Base-by-base conservation (phyloP, 2,329 filamentous ascomycete genomes). In the Leptodontidium sp. region DNA sequence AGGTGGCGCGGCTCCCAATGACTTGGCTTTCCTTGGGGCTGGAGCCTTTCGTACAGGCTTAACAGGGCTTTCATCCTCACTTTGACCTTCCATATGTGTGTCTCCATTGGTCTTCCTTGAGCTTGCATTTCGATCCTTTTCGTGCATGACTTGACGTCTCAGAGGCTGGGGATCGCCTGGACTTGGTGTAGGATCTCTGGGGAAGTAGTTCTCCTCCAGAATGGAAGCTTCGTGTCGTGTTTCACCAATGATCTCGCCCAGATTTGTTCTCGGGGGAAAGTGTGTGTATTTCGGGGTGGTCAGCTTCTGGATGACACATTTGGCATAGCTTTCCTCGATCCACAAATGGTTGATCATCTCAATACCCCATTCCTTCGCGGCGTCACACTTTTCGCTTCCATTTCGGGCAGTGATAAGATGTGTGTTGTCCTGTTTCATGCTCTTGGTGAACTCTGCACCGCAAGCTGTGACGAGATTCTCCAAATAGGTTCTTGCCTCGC, bases 291-390 rank as follows among this genome's bases (percentile, higher is more conserved):
- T 90, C 9, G 87, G 84, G 63, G 92, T 88, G 4, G 91, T 91
- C 26, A 94, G 82, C 0, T 88, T 87, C 78, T 93, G 91, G 68
- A 91, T 83, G 76, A 92, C 87, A 82, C 94, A 97, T 78, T 92
- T 93, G 1, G 95, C 93, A 77, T 98, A 99, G 80, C 94, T 97
- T 77, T 99, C 96, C 80, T 99, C 96, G 57, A 99, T 86, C 96
- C 96, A 99, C 0, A 99, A 85, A 78, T 99, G 96, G 79, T 98
- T 99, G 75, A 97, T 84, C 75, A 97, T 91, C 67, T 93, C 84
- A 65, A 98, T 90, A 64, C 91, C 91, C 96, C 96, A 99, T 81
- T 98, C 96, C 70, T 89, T 88, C 0, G 96, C 96, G 1, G 96
- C 96, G 47, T 91, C 90, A 79, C 93, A 98, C 80, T 99, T 99